Evolutionary conservation across 2,329 filamentous ascomycete species (phyloP), one percentile per base, ranked within the genome.

Genomic region (Plenodomus tracheiphilus): DNA sequence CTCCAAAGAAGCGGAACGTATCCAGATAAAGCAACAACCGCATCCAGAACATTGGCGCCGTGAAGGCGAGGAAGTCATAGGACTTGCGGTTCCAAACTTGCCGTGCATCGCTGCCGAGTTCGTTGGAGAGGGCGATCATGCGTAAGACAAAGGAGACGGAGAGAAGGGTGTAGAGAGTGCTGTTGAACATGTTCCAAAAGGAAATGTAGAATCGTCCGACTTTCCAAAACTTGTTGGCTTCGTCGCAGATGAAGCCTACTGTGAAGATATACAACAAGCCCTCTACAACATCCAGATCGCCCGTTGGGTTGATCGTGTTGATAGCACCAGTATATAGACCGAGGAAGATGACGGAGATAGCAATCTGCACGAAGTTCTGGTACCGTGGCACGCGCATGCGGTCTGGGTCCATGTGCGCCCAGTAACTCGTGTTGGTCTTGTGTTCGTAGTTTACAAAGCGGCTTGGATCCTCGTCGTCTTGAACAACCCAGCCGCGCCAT

Each of bases 151-250:
- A 86, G 2, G 90, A 96, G 3, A 89, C 82, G 0, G 85, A 83
- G 28, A 99, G 79, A 1, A 97, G 78, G 0, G 82, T 74, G 72
- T 99, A 99, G 0, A 99, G 80, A 0, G 87, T 80, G 20, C 83
- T 82, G 72, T 99, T 99, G 78, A 99, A 96, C 19, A 89, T 89
- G 65, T 96, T 97, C 94, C 94, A 97, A 72, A 99, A 99, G 17
- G 90, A 87, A 46, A 99, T 80, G 65, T 97, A 97, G 64, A 88
- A 88, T 53, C 88, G 84, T 9, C 94, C 94, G 13, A 96, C 89
- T 71, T 99, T 99, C 84, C 90, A 96, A 61, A 97, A 83, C 72
- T 99, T 99, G 67, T 85, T 77, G 1, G 86, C 59, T 68, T 97
- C 94, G 68, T 99, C 93, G 62, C 86, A 91, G 25, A 97, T 82